Evolutionary conservation across 176 grass and related monocot genomes (phyloP), one percentile per base, ranked within the genome.

Genomic region (Urochloa ruziziensis): DNA sequence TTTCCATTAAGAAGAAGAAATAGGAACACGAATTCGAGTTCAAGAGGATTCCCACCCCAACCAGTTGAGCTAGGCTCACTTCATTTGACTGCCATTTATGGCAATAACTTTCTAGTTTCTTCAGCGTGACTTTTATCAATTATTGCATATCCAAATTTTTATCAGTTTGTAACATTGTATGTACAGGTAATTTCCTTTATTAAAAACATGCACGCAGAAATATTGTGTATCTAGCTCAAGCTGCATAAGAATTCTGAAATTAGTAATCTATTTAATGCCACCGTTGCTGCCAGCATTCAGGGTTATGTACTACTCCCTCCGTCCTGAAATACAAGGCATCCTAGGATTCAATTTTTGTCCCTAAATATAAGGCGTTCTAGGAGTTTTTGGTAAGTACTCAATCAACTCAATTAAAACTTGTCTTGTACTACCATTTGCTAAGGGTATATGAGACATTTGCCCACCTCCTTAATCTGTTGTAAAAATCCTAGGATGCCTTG

Each of bases 141-240:
- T 84, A 80, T 62, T 70, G 7, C 28, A 81, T 77, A 70, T 33
- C 70, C 76, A 80, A 70, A 58, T 25, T 29, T 81, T 29, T 36
- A n/a, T 19, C 66, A 70, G n/a, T 69, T 34, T 10, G 6, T 17
- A 29, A 71, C 17, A 44, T 28, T 73, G 56, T 53, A 51, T 67
- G 63, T 66, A 5, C 0, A 53, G 10, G 29, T 52, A 51, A 52
- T 67, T 53, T 14, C 6, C 35, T 65, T 66, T 54, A 28, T 75
- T 18, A 42, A 75, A 40, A 64, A 32, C 10, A 67, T 32, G 10
- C 35, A 25, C 64, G 33, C 36, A 63, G 37, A 24, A 27, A 67
- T 37, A 15, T 76, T n/a, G 70, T 52, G 57, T 42, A 72, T 85
- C 53, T 62, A 80, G 16, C 67, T 52, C 43, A 52, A 62, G 42